Evolutionary conservation across 192 early-diverging fungal genomes (phyloP), one percentile per base, ranked within the genome.

Genomic region (Coemansia sp.): DNA sequence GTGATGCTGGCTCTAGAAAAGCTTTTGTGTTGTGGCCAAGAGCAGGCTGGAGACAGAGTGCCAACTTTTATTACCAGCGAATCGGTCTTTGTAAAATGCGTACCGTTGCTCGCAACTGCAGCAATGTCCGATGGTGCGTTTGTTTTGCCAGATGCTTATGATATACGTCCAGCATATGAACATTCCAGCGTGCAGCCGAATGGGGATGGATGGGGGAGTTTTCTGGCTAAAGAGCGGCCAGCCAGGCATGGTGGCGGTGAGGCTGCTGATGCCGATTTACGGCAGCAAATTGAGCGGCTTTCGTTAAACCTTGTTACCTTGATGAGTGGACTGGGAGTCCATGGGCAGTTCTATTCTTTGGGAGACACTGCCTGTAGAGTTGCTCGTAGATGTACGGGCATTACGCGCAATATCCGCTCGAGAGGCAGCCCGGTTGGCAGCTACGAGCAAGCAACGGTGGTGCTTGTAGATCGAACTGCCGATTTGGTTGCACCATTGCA

Each of bases 401-500:
- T 77, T 47, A 36, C 60, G 34, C 56, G 51, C 0, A 53, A 26
- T 15, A 36, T 46, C 6, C 51, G n/a, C 17, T 28, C 56, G 10
- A 7, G 12, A 5, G 52, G 39, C n/a, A 12, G 43, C n/a, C 28
- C 28, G 41, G 34, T 21, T 44, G 30, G 20, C 44, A 17, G 16
- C 18, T 20, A 10, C 2, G 16, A 45, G 42, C 16, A 45, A 18
- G 59, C 70, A 3, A 48, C 60, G 3, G 74, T 77, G 6, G 60
- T 77, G 36, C 30, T 77, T 10, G 51, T 77, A 18, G 74, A 77
- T n/a, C 50, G 74, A 17, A 58, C 68, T 1, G 50, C 56, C 5
- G 74, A 77, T 46, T 49, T 70, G 16, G 74, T 66, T 11, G 58
- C 74, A 1, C 54, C 63, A 5, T 48, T 59, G 41, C 68, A 62